Evolutionary conservation across 2,329 filamentous ascomycete species (phyloP).

Genomic region (Domatiomyces globalis): DNA sequence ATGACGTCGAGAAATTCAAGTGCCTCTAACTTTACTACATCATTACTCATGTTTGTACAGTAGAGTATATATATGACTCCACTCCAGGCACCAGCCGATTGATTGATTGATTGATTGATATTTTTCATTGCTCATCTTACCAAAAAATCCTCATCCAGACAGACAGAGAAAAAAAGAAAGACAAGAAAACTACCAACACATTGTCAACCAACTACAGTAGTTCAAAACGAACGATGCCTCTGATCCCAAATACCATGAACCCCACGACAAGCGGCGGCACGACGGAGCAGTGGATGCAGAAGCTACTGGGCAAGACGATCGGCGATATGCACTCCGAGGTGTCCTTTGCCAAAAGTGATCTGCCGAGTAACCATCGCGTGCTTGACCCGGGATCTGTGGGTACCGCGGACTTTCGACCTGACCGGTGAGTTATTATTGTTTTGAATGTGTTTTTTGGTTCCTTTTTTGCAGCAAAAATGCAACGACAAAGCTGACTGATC

Average conservation of each 20-base stretch:
- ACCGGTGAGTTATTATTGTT: constrained; percentile 28
- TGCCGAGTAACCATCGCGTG: constrained; percentile 31
- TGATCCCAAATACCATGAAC: not conserved
- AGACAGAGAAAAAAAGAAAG: not conserved
- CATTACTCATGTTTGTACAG: too few relatives aligned
- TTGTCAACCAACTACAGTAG: too few relatives aligned
- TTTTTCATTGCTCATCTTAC: too few relatives aligned
- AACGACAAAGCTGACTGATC: not conserved
- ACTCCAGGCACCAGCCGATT: too few relatives aligned
- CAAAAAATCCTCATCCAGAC: too few relatives aligned
- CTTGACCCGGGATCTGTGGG: constrained; percentile 25
- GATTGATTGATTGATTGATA: too few relatives aligned
- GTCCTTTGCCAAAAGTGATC: constrained; percentile 34
- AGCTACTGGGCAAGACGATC: constrained; percentile 34
- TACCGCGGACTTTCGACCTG: constrained; percentile 30
- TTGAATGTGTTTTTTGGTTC: constrained; percentile 3
- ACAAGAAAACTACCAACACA: not conserved
- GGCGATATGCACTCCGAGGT: constrained; percentile 21
- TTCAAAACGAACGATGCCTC: not conserved
- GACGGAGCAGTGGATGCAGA: constrained; percentile 26
- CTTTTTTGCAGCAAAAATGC: too few relatives aligned
- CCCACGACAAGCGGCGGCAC: not conserved
- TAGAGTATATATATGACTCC: too few relatives aligned
- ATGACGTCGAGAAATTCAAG: too few relatives aligned
- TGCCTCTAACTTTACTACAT: too few relatives aligned